A percentile compares a stretch with the other conserved stretches of the same genome.
Evolutionary conservation across 2,329 filamentous ascomycete species (phyloP).

Genomic region (Trichoderma harzianum): DNA sequence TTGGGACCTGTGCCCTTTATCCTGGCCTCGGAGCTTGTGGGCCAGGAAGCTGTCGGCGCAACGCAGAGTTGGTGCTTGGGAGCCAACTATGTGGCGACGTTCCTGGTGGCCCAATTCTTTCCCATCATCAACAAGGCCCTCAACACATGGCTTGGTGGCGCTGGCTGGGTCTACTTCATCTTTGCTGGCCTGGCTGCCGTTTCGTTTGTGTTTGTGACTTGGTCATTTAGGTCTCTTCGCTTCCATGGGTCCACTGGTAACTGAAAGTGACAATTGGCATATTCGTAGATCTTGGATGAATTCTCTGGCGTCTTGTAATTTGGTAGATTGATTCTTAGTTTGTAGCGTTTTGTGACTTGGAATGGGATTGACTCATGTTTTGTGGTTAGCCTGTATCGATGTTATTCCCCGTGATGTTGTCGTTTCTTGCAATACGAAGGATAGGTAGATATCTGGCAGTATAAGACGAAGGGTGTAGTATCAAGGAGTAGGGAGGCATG

Average conservation of each 20-base stretch:
- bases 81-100: constrained; percentile 87
- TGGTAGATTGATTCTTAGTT: background rate
- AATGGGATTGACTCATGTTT: background rate
- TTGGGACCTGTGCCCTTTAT: constrained; percentile 95
- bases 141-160: constrained; percentile 59
- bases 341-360: background rate
- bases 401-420: background rate
- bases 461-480: background rate
- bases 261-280: background rate
- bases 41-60: constrained; percentile 84
- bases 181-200: constrained; percentile 72
- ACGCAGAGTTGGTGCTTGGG: constrained; percentile 85
- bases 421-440: background rate
- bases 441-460: background rate
- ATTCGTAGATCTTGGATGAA: background rate
- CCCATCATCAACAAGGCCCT: constrained; percentile 76
- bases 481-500: background rate
- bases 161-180: constrained; percentile 87
- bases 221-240: constrained; percentile 18
- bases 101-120: constrained; percentile 92
- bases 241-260: constrained; percentile 18
- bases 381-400: background rate
- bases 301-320: background rate
- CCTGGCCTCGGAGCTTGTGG: constrained; percentile 84
- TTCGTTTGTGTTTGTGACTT: constrained; percentile 68